Conservation (phyloP, 2,329 filamentous ascomycete species). For the Fonsecaea pugnacius region DNA sequence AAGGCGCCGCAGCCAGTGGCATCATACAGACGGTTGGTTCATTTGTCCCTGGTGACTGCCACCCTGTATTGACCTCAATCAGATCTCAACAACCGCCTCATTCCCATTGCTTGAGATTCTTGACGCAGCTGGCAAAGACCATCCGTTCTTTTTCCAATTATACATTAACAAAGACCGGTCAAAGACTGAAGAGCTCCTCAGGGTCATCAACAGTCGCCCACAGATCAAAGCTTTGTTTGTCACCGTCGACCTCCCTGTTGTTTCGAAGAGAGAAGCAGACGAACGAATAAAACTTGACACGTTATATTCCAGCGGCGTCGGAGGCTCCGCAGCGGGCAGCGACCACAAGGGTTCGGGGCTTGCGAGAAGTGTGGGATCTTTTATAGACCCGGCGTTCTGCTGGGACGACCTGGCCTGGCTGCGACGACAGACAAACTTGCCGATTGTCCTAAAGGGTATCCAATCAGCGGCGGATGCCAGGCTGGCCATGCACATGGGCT, state of each 20-base stretch:
- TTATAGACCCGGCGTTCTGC: conserved; percentile 57
- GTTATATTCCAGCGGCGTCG: conserved; percentile 18
- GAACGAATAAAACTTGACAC: conserved; percentile 53
- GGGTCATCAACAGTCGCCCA: conserved; percentile 55
- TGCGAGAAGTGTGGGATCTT: conserved; percentile 45
- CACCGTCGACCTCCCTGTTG: conserved; percentile 61
- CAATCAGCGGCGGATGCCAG: conserved; percentile 62
- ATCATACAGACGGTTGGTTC: conserved; percentile 57
- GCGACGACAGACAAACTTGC: conserved; percentile 52
- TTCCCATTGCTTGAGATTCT: conserved; percentile 62
- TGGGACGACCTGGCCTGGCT: conserved; percentile 63
- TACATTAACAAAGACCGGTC: conserved; percentile 63
- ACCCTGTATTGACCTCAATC: neutral
- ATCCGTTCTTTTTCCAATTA: conserved; percentile 56
- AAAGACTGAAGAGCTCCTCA: conserved; percentile 58
- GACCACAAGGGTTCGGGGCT: conserved; percentile 60
- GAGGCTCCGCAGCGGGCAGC: conserved; percentile 40
- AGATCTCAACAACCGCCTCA: conserved; percentile 58
- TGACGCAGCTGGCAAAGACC: conserved; percentile 33
- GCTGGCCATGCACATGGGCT: conserved; percentile 55
- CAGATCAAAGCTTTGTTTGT: conserved; percentile 49
- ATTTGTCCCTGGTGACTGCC: conserved; percentile 30
- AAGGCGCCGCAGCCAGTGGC: conserved; percentile 27
- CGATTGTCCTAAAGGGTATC: conserved; percentile 62
- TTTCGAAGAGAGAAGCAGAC: conserved; percentile 61